Percentiles rank a stretch among this genome's conserved stretches.
Evolutionary conservation across 2,329 filamentous ascomycete species (phyloP).

Genomic region (Fusarium chaquense): DNA sequence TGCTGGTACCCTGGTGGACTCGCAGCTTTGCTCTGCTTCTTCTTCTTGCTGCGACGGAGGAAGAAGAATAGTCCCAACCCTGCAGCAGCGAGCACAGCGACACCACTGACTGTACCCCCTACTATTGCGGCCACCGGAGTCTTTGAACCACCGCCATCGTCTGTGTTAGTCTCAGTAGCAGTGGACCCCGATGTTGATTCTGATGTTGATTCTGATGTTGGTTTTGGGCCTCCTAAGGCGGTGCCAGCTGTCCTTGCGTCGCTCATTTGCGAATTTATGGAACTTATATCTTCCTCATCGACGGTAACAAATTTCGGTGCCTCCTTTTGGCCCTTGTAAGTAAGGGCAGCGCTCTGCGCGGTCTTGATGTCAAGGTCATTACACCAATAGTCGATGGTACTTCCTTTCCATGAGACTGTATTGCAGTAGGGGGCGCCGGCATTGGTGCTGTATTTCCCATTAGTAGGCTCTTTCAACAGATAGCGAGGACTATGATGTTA

Average conservation of each 20-base stretch:
- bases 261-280: constrained; percentile 4
- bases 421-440: constrained; percentile 16
- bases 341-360: constrained; percentile 22
- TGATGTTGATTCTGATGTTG: background rate
- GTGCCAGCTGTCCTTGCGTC: background rate
- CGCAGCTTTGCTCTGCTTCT: constrained; percentile 9
- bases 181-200: background rate
- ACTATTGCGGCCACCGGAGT: constrained; percentile 20
- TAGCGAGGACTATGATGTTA: background rate
- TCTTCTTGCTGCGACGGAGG: constrained; percentile 20
- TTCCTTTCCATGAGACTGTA: constrained; percentile 16
- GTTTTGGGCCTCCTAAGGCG: background rate
- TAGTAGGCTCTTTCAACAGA: background rate
- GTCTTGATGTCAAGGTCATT: constrained; percentile 26
- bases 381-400: constrained; percentile 25
- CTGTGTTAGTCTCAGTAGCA: constrained; percentile 1
- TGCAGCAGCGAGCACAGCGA: constrained; percentile 2
- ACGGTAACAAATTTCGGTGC: constrained; percentile 8
- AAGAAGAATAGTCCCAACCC: constrained; percentile 4
- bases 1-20: constrained; percentile 2
- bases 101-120: constrained; percentile 22
- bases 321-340: constrained; percentile 11
- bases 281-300: constrained; percentile 6
- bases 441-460: constrained; percentile 7
- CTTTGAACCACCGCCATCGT: background rate